Conservation (phyloP, 2,329 filamentous ascomycete genomes). For the Leptoxyphium fumago region DNA sequence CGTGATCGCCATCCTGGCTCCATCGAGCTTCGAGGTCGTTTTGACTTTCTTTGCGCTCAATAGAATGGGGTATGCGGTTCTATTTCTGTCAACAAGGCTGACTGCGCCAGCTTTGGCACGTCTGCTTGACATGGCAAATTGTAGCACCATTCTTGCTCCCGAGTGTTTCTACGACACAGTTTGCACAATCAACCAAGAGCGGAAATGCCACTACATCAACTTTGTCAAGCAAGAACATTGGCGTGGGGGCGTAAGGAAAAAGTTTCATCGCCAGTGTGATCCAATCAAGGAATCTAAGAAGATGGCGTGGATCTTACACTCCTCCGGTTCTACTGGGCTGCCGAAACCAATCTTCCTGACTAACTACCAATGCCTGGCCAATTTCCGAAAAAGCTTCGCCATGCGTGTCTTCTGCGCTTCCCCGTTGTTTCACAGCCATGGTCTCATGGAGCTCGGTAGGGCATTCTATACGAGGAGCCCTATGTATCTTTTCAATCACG, state of each 20-base stretch:
- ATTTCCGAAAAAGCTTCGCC: conserved; percentile 31
- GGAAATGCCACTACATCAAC: conserved; percentile 16
- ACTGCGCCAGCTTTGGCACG: conserved; percentile 35
- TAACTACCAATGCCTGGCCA: conserved; percentile 36
- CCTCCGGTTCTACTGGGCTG: conserved; percentile 44
- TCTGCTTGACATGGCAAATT: conserved; percentile 30
- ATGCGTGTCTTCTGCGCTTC: conserved; percentile 40
- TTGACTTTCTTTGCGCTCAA: conserved; percentile 39
- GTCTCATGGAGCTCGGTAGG: conserved; percentile 40
- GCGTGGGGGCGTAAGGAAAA: conserved; percentile 3
- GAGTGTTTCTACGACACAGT: conserved; percentile 13
- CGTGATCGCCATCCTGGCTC: conserved; percentile 37
- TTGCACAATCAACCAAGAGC: conserved; percentile 18
- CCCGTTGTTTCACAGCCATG: conserved; percentile 46
- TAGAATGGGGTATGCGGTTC: conserved; percentile 39
- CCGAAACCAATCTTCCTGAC: conserved; percentile 49
- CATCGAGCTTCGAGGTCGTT: conserved; percentile 41
- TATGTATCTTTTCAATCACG: conserved; percentile 40
- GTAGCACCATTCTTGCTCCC: conserved; percentile 15
- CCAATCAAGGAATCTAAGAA: conserved; percentile 16
- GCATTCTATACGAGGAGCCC: conserved; percentile 37
- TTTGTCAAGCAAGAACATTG: conserved; percentile 14
- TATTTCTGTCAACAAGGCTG: conserved; percentile 41
- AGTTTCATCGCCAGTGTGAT: conserved; percentile 5
- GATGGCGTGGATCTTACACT: conserved; percentile 34